Percentiles rank a stretch among this genome's conserved stretches.
phyloP scores from a whole-genome alignment of 2,329 filamentous ascomycete genomes.

The Remersonia thermophila region DNA sequence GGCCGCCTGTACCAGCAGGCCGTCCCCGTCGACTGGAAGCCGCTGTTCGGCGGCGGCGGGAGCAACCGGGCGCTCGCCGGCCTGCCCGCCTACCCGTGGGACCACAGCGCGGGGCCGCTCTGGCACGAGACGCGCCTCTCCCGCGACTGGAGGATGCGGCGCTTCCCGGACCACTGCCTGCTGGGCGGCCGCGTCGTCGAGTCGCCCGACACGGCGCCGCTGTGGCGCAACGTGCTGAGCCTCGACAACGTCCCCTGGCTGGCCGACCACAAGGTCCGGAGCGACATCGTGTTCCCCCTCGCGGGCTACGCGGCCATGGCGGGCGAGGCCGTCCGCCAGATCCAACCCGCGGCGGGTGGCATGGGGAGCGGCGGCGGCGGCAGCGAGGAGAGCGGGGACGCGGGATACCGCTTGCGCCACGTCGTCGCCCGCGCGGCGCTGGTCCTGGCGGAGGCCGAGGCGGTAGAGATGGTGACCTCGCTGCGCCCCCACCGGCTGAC shows the following conservation, averaged over 20 bases:
- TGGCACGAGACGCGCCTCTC: slow-evolving; percentile 17
- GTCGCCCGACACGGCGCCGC: slow-evolving; percentile 19
- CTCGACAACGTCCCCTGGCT: slow-evolving; percentile 33
- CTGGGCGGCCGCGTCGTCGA: slow-evolving; percentile 19
- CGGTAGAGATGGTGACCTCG: slow-evolving; percentile 3
- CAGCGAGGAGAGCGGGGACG: too few species aligned
- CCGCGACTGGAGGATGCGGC: slow-evolving; percentile 1
- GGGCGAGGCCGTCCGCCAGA: slow-evolving; percentile 24
- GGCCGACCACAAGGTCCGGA: slow-evolving; percentile 27
- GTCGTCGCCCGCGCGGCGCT: slow-evolving; percentile 2
- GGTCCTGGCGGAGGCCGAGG: slow-evolving; percentile 1
- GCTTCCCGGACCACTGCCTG: slow-evolving; percentile 14
- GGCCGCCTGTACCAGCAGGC: slow-evolving; percentile 5
- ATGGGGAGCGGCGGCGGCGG: too few species aligned
- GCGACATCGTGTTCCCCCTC: slow-evolving; percentile 23
- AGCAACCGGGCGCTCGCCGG: slow-evolving; percentile 10
- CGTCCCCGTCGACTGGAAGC: slow-evolving; percentile 1
- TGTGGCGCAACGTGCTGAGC: slow-evolving; percentile 34
- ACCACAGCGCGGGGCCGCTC: slow-evolving; percentile 21
- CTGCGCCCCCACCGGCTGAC: slow-evolving; percentile 3
- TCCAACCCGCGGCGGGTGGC: slow-evolving; percentile 7
- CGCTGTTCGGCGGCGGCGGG: slow-evolving; percentile 10
- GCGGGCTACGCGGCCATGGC: slow-evolving; percentile 27
- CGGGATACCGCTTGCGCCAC: slow-evolving; percentile 2
- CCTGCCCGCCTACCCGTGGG: slow-evolving; percentile 29